phyloP scores from a whole-genome alignment of 2,329 filamentous ascomycete genomes.

The Alternaria dauci region DNA sequence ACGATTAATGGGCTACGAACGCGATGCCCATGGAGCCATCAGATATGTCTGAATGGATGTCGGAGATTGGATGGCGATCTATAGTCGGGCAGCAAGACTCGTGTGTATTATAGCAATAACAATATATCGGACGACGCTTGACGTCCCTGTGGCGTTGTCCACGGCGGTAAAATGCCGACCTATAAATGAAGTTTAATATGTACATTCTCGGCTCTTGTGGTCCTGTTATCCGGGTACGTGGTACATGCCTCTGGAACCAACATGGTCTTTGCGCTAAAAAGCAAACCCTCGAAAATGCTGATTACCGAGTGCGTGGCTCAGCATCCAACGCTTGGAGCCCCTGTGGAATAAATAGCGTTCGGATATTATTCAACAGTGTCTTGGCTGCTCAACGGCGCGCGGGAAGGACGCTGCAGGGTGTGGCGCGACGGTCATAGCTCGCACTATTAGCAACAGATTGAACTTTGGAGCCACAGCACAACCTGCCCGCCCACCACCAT shows the following conservation, averaged over 20 bases:
- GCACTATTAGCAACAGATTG: constrained; percentile 11
- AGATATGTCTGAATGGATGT: background rate
- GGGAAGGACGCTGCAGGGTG: constrained; percentile 10
- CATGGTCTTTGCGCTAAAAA: constrained; percentile 2
- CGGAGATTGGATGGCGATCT: background rate
- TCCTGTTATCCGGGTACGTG: background rate
- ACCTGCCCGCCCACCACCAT: background rate
- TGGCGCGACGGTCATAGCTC: constrained; percentile 15
- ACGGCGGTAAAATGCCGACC: constrained; percentile 16
- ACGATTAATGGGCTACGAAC: constrained; percentile 26
- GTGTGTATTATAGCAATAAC: constrained; percentile 5
- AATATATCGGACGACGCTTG: constrained; percentile 1
- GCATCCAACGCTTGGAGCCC: background rate
- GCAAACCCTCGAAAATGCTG: background rate
- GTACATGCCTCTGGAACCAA: background rate
- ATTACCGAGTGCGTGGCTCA: constrained; percentile 12
- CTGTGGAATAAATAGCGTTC: constrained; percentile 12
- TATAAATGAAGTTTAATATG: constrained; percentile 23
- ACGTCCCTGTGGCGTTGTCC: constrained; percentile 19
- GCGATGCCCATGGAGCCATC: background rate
- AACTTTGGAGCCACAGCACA: background rate
- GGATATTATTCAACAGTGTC: constrained; percentile 16
- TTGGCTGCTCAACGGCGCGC: constrained; percentile 21
- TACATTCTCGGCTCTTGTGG: constrained; percentile 16
- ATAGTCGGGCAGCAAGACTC: constrained; percentile 6